Conservation (phyloP, 768 basidiomycete genomes). For the Lepiota venenata region DNA sequence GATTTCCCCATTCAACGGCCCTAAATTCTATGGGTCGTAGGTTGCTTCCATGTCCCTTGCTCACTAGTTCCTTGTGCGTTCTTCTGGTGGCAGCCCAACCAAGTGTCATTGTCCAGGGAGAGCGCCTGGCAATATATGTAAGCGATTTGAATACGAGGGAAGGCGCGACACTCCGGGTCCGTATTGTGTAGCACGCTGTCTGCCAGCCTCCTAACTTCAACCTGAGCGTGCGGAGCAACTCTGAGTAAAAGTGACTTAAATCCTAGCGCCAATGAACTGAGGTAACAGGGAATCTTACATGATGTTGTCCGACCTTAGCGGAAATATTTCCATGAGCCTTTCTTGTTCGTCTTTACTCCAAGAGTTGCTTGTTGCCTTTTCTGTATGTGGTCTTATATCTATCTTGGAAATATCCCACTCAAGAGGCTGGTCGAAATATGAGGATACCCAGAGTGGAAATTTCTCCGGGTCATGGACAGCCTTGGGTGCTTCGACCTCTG, state of each 20-base stretch:
- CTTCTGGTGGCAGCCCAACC: not conserved
- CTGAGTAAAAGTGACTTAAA: too few species aligned
- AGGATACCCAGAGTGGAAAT: not conserved
- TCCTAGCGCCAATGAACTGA: not conserved
- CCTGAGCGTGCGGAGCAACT: too few species aligned
- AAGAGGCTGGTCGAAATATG: not conserved
- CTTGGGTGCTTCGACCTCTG: too few species aligned
- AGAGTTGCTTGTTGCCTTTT: not conserved
- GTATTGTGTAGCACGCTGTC: not conserved
- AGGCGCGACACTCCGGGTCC: not conserved
- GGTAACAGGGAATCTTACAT: not conserved
- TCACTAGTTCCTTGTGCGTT: not conserved
- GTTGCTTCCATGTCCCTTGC: not conserved
- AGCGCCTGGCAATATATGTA: not conserved
- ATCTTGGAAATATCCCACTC: not conserved
- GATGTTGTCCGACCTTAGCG: not conserved
- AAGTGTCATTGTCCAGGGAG: not conserved
- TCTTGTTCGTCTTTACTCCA: not conserved
- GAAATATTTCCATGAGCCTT: not conserved
- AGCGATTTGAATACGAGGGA: not conserved
- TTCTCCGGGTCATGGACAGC: not conserved
- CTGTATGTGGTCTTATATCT: not conserved
- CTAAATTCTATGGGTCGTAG: not conserved
- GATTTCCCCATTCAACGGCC: not conserved
- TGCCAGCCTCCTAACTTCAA: not conserved